Evolutionary conservation across 495 filamentous ascomycete species (phyloP).

Genomic region (Halenospora varia): DNA sequence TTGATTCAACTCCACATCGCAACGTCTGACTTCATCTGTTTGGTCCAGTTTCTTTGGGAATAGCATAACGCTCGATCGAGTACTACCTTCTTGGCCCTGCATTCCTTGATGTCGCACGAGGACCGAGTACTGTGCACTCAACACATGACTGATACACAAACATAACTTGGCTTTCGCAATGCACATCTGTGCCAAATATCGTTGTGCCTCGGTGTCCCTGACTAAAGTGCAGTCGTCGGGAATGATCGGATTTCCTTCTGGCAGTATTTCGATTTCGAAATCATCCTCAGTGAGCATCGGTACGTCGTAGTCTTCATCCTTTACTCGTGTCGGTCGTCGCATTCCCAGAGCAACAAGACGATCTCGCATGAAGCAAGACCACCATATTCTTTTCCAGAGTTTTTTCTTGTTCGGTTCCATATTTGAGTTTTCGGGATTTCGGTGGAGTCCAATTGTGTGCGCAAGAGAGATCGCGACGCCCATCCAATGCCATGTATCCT

Average conservation of each 20-base stretch:
- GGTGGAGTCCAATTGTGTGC: conserved; percentile 79
- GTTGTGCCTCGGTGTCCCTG: conserved; percentile 60
- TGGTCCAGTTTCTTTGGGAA: conserved; percentile 78
- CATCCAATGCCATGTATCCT: conserved; percentile 93
- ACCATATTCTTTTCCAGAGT: conserved; percentile 91
- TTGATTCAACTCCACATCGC: conserved; percentile 66
- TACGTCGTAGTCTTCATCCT: conserved; percentile 85
- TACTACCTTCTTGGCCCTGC: conserved; percentile 57
- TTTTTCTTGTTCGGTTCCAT: conserved; percentile 67
- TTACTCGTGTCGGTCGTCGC: conserved; percentile 83
- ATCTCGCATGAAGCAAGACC: conserved; percentile 90
- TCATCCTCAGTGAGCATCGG: conserved; percentile 80
- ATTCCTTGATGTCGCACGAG: conserved; percentile 71
- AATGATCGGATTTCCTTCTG: conserved; percentile 61
- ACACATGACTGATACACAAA: conserved; percentile 76
- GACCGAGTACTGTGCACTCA: conserved; percentile 86
- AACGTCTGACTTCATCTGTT: conserved; percentile 64
- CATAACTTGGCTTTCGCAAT: conserved; percentile 90
- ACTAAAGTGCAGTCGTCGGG: conserved; percentile 61
- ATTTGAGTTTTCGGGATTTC: conserved; percentile 69
- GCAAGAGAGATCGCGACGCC: conserved; percentile 78
- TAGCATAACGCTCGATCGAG: conserved; percentile 83
- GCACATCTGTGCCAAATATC: conserved; percentile 76
- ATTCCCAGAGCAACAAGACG: conserved; percentile 84
- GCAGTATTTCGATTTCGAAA: conserved; percentile 69